Base-by-base conservation (phyloP, 2,329 filamentous ascomycete species). In the Phaeomoniella chlamydospora region DNA sequence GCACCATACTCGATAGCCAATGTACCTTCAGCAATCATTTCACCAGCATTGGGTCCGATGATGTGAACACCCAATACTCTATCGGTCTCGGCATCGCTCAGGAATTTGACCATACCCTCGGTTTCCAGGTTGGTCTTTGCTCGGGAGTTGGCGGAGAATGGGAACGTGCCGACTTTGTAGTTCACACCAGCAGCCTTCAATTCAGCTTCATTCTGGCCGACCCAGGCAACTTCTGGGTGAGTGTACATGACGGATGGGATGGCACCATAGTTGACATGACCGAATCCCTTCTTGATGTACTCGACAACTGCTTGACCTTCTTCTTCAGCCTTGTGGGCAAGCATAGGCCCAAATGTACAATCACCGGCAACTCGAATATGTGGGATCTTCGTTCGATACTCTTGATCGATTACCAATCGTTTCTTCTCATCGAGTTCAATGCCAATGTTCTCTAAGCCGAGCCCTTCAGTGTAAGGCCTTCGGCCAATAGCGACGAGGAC, bases 211-310 rank as follows among this genome's bases (percentile, higher is more conserved):
- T 79, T 94, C 70, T 94, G 87, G 40, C 90, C 90, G 33, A 98
- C 90, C 90, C 90, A 98, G 22, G 90, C 86, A 46, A 96, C 90
- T 63, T 98, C 90, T 19, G 90, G 90, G 67, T 94, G 80, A 9
- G 90, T 96, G 74, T 98, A 98, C 90, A 98, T 98, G 65, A 98
- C 90, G 19, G 84, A 90, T 46, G 90, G 90, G 56, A 98, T 98
- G 60, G 81, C 84, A 53, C 77, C 84, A 67, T 98, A 98, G 79
- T 98, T 98, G 65, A 98, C 90, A 63, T 98, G 90, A 40, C 90
- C 90, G 62, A 92, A 81, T 46, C 86, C 86, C 72, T 96, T 96
- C 68, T 84, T 88, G 64, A 98, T 90, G 70, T 86, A 96, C 65
- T 98, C 90, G 43, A 96, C 72, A 39, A 80, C 88, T 18, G 90